Evolutionary conservation across 163 green algal genomes (phyloP), one percentile per base, ranked within the genome.

Genomic region (Prototheca cutis): DNA sequence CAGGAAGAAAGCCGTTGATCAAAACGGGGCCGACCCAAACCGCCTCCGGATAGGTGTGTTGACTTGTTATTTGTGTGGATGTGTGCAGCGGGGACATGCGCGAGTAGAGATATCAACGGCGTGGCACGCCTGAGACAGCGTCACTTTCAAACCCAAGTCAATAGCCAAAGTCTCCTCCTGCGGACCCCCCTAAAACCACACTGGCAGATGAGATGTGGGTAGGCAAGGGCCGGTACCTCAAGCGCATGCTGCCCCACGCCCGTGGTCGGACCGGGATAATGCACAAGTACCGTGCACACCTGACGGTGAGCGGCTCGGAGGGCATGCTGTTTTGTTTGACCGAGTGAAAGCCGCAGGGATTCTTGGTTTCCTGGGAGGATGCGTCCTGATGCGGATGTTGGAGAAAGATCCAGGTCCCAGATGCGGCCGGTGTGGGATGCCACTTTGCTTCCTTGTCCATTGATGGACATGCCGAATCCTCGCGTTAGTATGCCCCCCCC

Each of bases 201-300:
- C 19, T 47, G n/a, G 51, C 48, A 59, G 63, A 61, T 18, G 49
- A 73, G 51, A 58, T 58, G 1, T 76, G 62, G 59, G 75, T 82
- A 27, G 75, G 75, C 49, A 69, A 66, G 25, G 75, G 75, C 4
- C n/a, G 53, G 25, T 58, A 81, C 58, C 40, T 73, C 15, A 77
- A 77, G 40, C 61, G 68, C 31, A 61, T 62, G 4, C 65, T 45
- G 2, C 39, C 63, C 7, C 71, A 81, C 53, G 75, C 57, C 19
- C 49, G 68, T 23, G 75, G 72, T 6, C 55, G 68, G 21, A 62
- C 68, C 5, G 72, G 64, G 1, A 27, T 48, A 5, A 42, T 53
- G 23, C 29, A 59, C 39, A 62, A 62, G n/a, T 78, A 78, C 65
- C 66, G 66, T 55, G 64, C 57, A 17, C 75, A 82, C 61, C 65